These are phyloP conservation scores for Adansonia rubrostipa DNA, from an alignment of 441 rosid genomes.

Conservation along the genomic window DNA sequence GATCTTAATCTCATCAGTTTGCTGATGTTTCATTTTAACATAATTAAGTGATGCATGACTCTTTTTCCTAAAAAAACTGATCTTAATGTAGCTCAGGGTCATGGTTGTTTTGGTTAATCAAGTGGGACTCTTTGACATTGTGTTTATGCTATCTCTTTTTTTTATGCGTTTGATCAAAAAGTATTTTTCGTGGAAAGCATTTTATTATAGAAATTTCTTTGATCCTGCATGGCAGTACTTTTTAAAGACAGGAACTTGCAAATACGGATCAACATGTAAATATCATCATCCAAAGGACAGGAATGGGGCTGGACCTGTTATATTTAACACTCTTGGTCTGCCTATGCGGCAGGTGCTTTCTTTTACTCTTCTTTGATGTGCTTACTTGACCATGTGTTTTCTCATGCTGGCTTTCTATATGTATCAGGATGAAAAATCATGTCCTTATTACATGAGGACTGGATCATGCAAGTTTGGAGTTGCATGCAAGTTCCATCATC, in stretches of 20 bases:
- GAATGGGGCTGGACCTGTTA: conserved; percentile 79
- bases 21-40: conserved; percentile 4
- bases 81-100: background rate
- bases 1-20: background rate
- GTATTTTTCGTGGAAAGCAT: background rate
- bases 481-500: conserved; percentile 86
- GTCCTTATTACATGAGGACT: conserved; percentile 71
- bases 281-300: conserved; percentile 88
- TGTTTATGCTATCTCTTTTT: background rate
- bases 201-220: conserved; percentile 12
- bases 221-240: conserved; percentile 58
- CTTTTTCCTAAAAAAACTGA: background rate
- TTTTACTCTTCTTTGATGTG: conserved; percentile 1
- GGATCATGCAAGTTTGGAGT: conserved; percentile 80
- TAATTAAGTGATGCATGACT: background rate
- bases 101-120: background rate
- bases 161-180: background rate
- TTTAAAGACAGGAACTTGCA: conserved; percentile 84
- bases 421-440: conserved; percentile 69
- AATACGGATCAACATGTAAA: conserved; percentile 80
- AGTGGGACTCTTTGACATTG: background rate
- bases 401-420: conserved; percentile 17
- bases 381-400: conserved; percentile 8
- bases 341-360: conserved; percentile 79
- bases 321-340: conserved; percentile 64